These are phyloP conservation scores for Tinospora cordifolia DNA, from an alignment of 164 flowering plant genomes.

Conservation along the genomic window DNA sequence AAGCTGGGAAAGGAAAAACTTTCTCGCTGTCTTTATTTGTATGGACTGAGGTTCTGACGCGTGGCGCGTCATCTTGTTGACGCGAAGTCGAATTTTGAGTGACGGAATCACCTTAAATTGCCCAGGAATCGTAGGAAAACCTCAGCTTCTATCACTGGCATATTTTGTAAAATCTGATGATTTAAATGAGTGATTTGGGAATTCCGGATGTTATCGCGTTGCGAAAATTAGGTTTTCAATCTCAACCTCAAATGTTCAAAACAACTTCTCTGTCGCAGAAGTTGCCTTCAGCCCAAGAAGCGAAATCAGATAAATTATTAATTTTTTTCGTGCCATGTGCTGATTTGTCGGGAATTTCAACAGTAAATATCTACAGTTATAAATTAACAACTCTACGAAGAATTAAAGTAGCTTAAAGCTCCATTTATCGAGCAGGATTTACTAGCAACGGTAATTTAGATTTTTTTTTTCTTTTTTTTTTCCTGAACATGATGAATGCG, in stretches of 20 bases:
- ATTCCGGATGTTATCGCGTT: not conserved
- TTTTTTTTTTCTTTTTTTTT: too few relatives aligned
- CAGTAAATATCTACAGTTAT: not conserved
- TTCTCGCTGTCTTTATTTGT: constrained; percentile 7
- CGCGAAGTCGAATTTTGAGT: not conserved
- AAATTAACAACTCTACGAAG: too few relatives aligned
- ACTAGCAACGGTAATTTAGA: too few relatives aligned
- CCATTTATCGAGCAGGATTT: too few relatives aligned
- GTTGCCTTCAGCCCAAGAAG: too few relatives aligned
- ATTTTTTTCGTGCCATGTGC: not conserved
- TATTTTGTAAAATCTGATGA: not conserved
- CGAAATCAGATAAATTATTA: too few relatives aligned
- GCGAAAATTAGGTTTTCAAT: not conserved
- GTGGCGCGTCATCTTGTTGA: constrained; percentile 32
- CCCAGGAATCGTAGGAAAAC: not conserved
- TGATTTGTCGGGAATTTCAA: not conserved
- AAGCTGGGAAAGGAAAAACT: constrained; percentile 25
- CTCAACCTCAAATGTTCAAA: not conserved
- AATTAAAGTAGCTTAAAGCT: too few relatives aligned
- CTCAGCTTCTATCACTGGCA: not conserved
- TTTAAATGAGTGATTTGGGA: not conserved
- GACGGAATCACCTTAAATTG: not conserved
- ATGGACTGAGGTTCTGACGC: constrained; percentile 33
- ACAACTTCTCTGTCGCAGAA: too few relatives aligned
- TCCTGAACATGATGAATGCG: too few relatives aligned